phyloP scores from a whole-genome alignment of 2,329 filamentous ascomycete genomes.

The Ophiostoma triangulosporum region DNA sequence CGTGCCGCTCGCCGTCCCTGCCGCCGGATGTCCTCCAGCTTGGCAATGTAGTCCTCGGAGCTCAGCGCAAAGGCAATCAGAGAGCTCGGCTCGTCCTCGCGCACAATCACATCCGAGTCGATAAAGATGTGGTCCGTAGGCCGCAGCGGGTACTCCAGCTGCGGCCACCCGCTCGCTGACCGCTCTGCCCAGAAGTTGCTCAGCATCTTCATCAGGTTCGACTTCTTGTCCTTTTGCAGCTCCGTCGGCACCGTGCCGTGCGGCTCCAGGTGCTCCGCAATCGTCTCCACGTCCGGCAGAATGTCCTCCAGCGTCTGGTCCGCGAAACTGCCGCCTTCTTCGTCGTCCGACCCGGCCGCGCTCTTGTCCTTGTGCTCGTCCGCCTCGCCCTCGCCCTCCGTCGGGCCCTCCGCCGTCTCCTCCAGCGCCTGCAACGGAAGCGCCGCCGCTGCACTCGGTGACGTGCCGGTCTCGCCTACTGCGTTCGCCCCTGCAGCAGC shows the following conservation, averaged over 20 bases:
- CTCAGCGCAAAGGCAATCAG: slow-evolving; percentile 86
- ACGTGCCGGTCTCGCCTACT: neutral
- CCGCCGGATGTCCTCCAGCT: slow-evolving; percentile 54
- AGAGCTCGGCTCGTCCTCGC: slow-evolving; percentile 94
- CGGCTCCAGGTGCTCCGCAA: slow-evolving; percentile 48
- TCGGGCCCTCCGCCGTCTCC: neutral
- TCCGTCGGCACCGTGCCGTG: slow-evolving; percentile 52
- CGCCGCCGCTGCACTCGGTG: neutral
- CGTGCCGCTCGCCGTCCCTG: slow-evolving; percentile 22
- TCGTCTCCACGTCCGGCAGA: slow-evolving; percentile 46
- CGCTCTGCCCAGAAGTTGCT: slow-evolving; percentile 98
- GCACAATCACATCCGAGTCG: slow-evolving; percentile 91
- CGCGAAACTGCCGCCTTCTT: slow-evolving; percentile 53
- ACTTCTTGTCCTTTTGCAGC: slow-evolving; percentile 84
- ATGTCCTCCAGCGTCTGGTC: slow-evolving; percentile 62
- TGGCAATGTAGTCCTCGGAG: slow-evolving; percentile 73
- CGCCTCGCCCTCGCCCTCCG: slow-evolving; percentile 30
- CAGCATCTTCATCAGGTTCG: slow-evolving; percentile 85
- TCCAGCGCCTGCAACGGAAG: neutral
- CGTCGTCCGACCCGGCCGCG: slow-evolving; percentile 54
- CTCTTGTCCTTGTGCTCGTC: slow-evolving; percentile 23
- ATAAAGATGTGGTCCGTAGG: slow-evolving; percentile 89
- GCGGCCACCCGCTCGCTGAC: slow-evolving; percentile 86
- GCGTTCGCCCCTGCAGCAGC: neutral
- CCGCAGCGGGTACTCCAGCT: slow-evolving; percentile 81